Evolutionary conservation across 352 stramenopile genomes (phyloP).

Genomic region (Pythium aristosporum): DNA sequence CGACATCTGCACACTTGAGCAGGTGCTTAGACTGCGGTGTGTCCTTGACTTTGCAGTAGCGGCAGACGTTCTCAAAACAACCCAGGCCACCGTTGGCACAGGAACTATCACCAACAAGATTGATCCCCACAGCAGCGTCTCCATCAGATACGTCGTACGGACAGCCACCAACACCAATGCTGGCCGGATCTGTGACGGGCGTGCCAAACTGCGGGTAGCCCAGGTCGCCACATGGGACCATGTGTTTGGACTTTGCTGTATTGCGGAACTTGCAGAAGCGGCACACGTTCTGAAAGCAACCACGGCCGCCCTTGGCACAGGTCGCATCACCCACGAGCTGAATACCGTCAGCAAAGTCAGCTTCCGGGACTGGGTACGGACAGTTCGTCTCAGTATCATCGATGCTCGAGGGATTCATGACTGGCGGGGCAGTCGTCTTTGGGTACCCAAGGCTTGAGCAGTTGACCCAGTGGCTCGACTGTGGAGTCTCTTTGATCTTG

Average conservation of each 20-base stretch:
- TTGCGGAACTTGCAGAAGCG: slow-evolving; percentile 22
- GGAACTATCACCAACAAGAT: slow-evolving; percentile 12
- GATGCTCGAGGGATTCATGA: not conserved
- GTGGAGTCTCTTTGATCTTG: slow-evolving; percentile 1
- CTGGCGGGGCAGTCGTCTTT: not conserved
- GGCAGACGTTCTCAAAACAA: slow-evolving; percentile 19
- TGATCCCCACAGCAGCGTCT: slow-evolving; percentile 21
- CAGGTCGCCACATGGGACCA: not conserved
- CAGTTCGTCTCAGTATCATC: slow-evolving; percentile 1
- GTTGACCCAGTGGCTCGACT: not conserved
- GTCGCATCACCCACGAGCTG: slow-evolving; percentile 16
- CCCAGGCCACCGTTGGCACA: slow-evolving; percentile 24
- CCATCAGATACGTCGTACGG: not conserved
- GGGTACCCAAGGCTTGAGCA: not conserved
- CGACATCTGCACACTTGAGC: not conserved
- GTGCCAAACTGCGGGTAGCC: not conserved
- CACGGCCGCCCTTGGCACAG: slow-evolving; percentile 24
- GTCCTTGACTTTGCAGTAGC: slow-evolving; percentile 14
- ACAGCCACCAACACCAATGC: not conserved
- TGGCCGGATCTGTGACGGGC: not conserved
- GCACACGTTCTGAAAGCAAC: slow-evolving; percentile 27
- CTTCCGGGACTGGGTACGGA: slow-evolving; percentile 6
- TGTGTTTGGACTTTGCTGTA: not conserved
- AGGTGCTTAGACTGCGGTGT: slow-evolving; percentile 4
- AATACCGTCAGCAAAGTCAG: slow-evolving; percentile 23